A percentile compares a stretch with the other conserved stretches of the same genome.
Evolutionary conservation across 2,329 filamentous ascomycete genomes (phyloP).

Genomic region (Xylariaceae sp.): DNA sequence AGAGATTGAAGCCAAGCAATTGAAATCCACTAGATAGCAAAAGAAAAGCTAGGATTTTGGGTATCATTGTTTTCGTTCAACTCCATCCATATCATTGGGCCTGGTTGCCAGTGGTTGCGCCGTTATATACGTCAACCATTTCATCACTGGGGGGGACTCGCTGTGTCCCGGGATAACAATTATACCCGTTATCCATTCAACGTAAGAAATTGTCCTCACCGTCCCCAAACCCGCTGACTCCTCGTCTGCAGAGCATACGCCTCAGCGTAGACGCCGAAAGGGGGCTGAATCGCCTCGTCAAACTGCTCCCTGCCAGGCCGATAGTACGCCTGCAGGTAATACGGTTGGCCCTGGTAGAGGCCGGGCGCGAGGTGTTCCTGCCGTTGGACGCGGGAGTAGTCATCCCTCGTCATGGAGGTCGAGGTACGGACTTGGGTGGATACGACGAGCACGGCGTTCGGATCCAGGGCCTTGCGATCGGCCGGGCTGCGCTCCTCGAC

Average conservation of each 20-base stretch:
- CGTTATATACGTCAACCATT: background rate
- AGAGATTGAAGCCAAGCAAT: background rate
- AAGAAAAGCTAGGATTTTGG: background rate
- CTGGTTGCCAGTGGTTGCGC: background rate
- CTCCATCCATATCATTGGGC: background rate
- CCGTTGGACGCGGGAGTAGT: background rate
- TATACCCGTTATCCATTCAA: background rate
- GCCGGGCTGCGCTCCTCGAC: slow-evolving; percentile 2
- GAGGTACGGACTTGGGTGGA: slow-evolving; percentile 15
- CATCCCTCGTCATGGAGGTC: background rate
- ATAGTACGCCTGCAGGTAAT: slow-evolving; percentile 1
- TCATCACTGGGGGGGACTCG: background rate
- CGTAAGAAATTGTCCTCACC: background rate
- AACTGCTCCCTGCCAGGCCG: background rate
- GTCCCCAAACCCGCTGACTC: slow-evolving; percentile 8
- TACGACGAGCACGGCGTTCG: slow-evolving; percentile 7
- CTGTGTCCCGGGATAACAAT: background rate
- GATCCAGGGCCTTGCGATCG: slow-evolving; percentile 3
- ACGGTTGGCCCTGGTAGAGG: background rate
- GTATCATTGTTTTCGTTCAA: slow-evolving; percentile 10
- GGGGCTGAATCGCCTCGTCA: slow-evolving; percentile 1
- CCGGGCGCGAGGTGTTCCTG: background rate
- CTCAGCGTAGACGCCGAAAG: slow-evolving; percentile 15
- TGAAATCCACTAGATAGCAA: background rate
- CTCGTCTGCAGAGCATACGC: slow-evolving; percentile 13